Percentiles rank a stretch among this genome's conserved stretches.
phyloP scores from a whole-genome alignment of 768 basidiomycete genomes.

The Russula virescens region DNA sequence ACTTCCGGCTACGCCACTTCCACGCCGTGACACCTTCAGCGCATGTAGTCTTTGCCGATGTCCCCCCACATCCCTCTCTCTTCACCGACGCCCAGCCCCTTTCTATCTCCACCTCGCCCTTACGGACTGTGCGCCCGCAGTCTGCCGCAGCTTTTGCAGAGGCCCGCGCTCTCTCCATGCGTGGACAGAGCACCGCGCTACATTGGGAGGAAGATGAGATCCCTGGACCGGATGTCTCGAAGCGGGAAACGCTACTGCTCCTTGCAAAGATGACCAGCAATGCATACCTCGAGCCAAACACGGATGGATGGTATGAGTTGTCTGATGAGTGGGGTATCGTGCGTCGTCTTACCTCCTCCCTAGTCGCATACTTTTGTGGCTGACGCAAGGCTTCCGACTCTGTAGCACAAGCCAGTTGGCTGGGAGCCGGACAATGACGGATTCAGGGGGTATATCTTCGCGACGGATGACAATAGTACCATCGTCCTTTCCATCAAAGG shows the following conservation, averaged over 20 bases:
- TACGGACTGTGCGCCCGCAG: slow-evolving; percentile 43
- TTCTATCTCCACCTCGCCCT: slow-evolving; percentile 36
- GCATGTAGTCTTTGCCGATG: slow-evolving; percentile 52
- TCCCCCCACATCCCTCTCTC: slow-evolving; percentile 27
- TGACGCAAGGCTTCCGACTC: neutral
- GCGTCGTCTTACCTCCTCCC: slow-evolving; percentile 23
- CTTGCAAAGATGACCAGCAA: slow-evolving; percentile 90
- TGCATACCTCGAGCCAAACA: slow-evolving; percentile 54
- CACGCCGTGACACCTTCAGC: slow-evolving; percentile 45
- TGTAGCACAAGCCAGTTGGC: slow-evolving; percentile 71
- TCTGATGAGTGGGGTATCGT: slow-evolving; percentile 58
- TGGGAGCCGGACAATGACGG: slow-evolving; percentile 91
- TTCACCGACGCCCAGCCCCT: slow-evolving; percentile 29
- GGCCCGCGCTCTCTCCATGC: slow-evolving; percentile 36
- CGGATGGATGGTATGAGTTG: slow-evolving; percentile 67
- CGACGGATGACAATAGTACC: slow-evolving; percentile 74
- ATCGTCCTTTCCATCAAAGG: slow-evolving; percentile 90
- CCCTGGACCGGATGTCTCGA: slow-evolving; percentile 62
- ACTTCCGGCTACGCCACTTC: slow-evolving; percentile 56
- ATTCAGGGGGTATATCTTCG: slow-evolving; percentile 87
- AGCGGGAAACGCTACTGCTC: slow-evolving; percentile 63
- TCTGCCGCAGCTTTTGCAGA: slow-evolving; percentile 35
- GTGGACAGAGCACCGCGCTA: slow-evolving; percentile 37
- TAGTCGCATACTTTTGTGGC: neutral
- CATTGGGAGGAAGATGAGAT: slow-evolving; percentile 65